These are phyloP conservation scores for Rhizopus sp. DNA, from an alignment of 371 early-diverging fungal species.

Conservation along the genomic window DNA sequence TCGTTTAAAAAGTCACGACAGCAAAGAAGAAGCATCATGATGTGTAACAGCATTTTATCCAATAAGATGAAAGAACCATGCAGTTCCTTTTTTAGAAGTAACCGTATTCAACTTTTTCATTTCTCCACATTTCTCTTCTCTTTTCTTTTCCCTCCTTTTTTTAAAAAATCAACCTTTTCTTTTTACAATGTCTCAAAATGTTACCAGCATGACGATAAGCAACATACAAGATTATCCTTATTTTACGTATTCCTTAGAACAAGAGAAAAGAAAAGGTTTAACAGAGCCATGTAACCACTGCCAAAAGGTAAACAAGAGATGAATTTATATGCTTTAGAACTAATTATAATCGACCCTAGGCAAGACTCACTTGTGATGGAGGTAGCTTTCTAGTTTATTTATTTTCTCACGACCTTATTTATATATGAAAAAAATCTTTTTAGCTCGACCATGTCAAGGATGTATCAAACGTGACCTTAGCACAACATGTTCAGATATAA, in stretches of 20 bases:
- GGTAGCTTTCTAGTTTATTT: slow-evolving; percentile 28
- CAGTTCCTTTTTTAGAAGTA: neutral
- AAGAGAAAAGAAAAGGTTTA: slow-evolving; percentile 32
- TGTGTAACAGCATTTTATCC: neutral
- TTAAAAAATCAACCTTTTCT: neutral
- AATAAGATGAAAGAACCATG: neutral
- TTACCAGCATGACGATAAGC: slow-evolving; percentile 3
- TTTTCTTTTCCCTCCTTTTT: slow-evolving; percentile 6
- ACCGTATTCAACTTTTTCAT: slow-evolving; percentile 2
- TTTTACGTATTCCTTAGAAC: slow-evolving; percentile 19
- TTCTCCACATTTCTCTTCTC: neutral
- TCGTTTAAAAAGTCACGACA: too few relatives aligned
- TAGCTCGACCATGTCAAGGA: slow-evolving; percentile 82
- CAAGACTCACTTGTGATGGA: slow-evolving; percentile 69
- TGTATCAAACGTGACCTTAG: slow-evolving; percentile 80
- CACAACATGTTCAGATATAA: slow-evolving; percentile 75
- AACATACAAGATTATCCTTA: slow-evolving; percentile 7
- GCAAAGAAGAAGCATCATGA: neutral
- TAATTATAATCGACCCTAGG: slow-evolving; percentile 20
- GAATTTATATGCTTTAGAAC: neutral
- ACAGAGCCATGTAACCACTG: slow-evolving; percentile 53
- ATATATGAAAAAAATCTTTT: slow-evolving; percentile 6
- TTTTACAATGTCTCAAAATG: slow-evolving; percentile 19
- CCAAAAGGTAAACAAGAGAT: slow-evolving; percentile 45
- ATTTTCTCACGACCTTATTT: slow-evolving; percentile 14